Conservation (phyloP, 192 early-diverging fungal genomes). For the Pilaira anomala region DNA sequence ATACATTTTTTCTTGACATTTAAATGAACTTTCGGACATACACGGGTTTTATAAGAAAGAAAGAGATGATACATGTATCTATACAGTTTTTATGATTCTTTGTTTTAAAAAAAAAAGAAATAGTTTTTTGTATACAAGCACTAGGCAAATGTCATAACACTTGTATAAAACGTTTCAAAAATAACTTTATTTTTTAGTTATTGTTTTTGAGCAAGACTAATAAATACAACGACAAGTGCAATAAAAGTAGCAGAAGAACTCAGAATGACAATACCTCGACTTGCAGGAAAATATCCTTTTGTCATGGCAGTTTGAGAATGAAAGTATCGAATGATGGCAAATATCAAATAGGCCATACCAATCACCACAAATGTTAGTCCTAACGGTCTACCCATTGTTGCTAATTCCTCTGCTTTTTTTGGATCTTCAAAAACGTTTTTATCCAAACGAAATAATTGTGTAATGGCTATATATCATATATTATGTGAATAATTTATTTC, state of each 20-base stretch:
- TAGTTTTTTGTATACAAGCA: background rate
- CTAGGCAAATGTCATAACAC: background rate
- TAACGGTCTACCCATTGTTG: conserved; percentile 42
- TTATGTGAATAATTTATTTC: conserved; percentile 53
- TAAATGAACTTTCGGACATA: too few species aligned
- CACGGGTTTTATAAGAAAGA: too few species aligned
- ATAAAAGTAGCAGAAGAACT: conserved; percentile 37
- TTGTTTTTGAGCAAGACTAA: background rate
- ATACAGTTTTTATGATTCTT: too few species aligned
- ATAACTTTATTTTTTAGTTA: background rate
- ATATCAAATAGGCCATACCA: conserved; percentile 58
- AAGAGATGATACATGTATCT: too few species aligned
- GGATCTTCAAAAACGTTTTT: conserved; percentile 7
- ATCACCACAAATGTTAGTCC: conserved; percentile 58
- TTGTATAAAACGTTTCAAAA: background rate
- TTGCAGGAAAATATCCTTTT: conserved; percentile 67
- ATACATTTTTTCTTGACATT: too few species aligned
- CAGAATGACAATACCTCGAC: conserved; percentile 51
- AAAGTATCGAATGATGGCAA: conserved; percentile 69
- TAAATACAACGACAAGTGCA: conserved; percentile 29
- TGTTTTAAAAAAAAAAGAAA: background rate
- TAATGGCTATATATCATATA: conserved; percentile 40
- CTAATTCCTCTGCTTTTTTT: background rate
- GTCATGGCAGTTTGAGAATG: conserved; percentile 64
- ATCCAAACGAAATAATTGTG: conserved; percentile 32